Evolutionary conservation across 2,329 filamentous ascomycete species (phyloP), one percentile per base, ranked within the genome.

Genomic region (Phaeosphaeria sp.): DNA sequence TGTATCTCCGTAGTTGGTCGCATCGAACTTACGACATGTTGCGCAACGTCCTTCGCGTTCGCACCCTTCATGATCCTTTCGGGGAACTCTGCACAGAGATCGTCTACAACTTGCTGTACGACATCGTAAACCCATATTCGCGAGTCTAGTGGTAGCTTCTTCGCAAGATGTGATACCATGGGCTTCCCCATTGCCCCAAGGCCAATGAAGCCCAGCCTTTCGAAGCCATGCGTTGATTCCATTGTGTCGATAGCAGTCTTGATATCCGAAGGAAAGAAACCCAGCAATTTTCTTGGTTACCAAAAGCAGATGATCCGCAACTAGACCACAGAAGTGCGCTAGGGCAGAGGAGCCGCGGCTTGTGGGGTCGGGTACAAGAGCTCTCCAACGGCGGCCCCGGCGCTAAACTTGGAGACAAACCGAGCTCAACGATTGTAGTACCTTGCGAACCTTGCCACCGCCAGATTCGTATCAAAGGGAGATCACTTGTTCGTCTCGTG

Each of bases 151-250:
- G 79, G 74, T 48, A 83, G 73, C 61, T 83, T 84, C 21, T 78
- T 77, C 10, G 80, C 78, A 22, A 86, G 73, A 66, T 85, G 82
- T 20, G 68, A 71, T 4, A 80, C 77, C 83, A 86, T 86, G 11
- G 83, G 83, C 52, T 76, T 77, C 0, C 84, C 84, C 84, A 85
- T 86, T 11, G 80, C 78, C n/a, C 84, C 84, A 1, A 85, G 77
- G 62, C 84, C 83, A 46, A 55, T 80, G 72, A 85, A 86, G 46
- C 82, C 81, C 21, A 83, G 46, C 3, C 55, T 73, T n/a, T 61
- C 62, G 57, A 74, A 73, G 0, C 67, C 46, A 25, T 53, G 33
- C 17, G 58, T 48, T 43, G 65, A 56, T 20, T 58, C 46, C 74
- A 76, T 75, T 10, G 46, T 49, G 42, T 30, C 36, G n/a, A 11